Evolutionary conservation across 257 asterid species (phyloP).

Genomic region (Paulownia fortunei): DNA sequence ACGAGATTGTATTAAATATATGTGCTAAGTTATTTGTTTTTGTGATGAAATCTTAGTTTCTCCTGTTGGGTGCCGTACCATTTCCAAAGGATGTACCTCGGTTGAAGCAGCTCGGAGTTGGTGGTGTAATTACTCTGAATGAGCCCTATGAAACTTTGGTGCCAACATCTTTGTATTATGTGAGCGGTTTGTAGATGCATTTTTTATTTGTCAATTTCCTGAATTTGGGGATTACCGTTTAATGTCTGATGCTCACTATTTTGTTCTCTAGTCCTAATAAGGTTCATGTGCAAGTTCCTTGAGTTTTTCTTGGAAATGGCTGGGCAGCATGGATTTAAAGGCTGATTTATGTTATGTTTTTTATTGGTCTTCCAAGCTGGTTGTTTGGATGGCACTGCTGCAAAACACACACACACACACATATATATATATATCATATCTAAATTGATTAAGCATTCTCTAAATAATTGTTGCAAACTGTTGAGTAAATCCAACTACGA

Average conservation of each 20-base stretch:
- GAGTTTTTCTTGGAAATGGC: conserved; percentile 3
- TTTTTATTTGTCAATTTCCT: not conserved
- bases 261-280: not conserved
- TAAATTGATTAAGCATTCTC: conserved; percentile 7
- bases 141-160: conserved; percentile 96
- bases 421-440: not conserved
- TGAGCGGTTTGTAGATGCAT: conserved; percentile 44
- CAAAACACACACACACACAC: not conserved
- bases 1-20: not conserved
- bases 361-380: not conserved
- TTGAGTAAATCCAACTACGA: conserved; percentile 6
- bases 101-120: conserved; percentile 93
- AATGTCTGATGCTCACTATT: not conserved
- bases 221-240: not conserved
- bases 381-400: not conserved
- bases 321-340: not conserved
- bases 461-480: not conserved
- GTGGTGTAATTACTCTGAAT: conserved; percentile 92
- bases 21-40: conserved; percentile 14
- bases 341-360: conserved; percentile 13
- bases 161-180: conserved; percentile 81
- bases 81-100: conserved; percentile 88
- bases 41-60: conserved; percentile 55
- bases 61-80: conserved; percentile 94
- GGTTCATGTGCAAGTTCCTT: not conserved